Percentiles rank a stretch among this genome's conserved stretches.
Conservation (phyloP, 495 filamentous ascomycete species). For the Xylaria longipes region DNA sequence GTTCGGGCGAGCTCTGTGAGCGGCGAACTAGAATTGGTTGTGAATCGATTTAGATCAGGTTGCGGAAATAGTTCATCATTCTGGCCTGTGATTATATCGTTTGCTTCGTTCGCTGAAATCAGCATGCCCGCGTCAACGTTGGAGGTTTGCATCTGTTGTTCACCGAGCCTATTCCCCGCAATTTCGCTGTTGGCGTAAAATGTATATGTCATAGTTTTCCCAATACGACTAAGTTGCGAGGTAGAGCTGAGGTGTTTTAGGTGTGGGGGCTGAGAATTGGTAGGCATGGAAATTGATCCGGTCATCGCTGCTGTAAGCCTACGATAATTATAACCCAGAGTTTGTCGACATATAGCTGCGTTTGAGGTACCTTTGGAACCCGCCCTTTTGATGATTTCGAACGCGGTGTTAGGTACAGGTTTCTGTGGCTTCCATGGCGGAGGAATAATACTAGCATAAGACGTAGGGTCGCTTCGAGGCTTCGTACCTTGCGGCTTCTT, state of each 20-base stretch:
- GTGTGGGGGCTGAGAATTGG: constrained; percentile 49
- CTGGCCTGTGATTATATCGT: neutral
- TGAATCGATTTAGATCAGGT: constrained; percentile 25
- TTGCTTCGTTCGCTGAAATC: neutral
- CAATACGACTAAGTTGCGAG: constrained; percentile 47
- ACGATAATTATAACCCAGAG: constrained; percentile 50
- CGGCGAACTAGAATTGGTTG: constrained; percentile 9
- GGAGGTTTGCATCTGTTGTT: neutral
- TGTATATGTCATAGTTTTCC: constrained; percentile 55
- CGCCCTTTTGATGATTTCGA: constrained; percentile 52
- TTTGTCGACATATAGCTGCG: constrained; percentile 48
- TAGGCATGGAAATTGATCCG: constrained; percentile 46
- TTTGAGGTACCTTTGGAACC: constrained; percentile 51
- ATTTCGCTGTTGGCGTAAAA: constrained; percentile 42
- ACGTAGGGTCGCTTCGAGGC: constrained; percentile 29
- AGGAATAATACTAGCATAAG: constrained; percentile 25
- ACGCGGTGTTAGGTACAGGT: constrained; percentile 49
- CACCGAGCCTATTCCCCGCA: neutral
- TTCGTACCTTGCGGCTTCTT: constrained; percentile 23
- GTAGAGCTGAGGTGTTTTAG: constrained; percentile 50
- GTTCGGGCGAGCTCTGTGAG: constrained; percentile 17
- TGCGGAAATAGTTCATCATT: constrained; percentile 28
- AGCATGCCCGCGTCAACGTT: neutral
- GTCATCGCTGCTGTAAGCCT: constrained; percentile 53
- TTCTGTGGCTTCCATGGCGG: constrained; percentile 51